Percentiles rank a stretch among this genome's conserved stretches.
Evolutionary conservation across 805 yeast genomes (phyloP).

Genomic region (Metschnikowia borealis): DNA sequence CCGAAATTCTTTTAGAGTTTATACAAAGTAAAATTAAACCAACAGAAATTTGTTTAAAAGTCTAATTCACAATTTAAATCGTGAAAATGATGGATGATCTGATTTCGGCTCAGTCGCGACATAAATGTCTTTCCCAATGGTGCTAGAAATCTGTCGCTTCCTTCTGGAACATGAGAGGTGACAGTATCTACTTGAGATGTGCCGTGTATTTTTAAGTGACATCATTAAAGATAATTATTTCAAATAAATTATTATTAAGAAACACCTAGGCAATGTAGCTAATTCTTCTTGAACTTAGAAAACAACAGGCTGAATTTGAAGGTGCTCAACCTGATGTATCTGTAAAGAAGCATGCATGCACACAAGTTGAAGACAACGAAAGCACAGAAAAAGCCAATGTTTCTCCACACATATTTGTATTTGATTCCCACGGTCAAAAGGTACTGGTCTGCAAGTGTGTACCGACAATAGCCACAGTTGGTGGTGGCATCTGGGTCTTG

Average conservation of each 20-base stretch:
- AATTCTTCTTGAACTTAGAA: slow-evolving; percentile 2
- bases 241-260: not conserved
- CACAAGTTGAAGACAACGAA: slow-evolving; percentile 13
- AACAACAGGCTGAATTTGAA: not conserved
- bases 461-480: slow-evolving; percentile 12
- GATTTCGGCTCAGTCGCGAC: not conserved
- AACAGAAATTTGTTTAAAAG: not conserved
- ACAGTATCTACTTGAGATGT: too few species aligned
- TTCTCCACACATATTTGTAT: slow-evolving; percentile 14
- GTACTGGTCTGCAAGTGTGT: slow-evolving; percentile 10
- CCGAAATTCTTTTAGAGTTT: too few species aligned
- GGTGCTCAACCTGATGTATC: slow-evolving; percentile 10
- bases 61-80: not conserved
- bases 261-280: not conserved
- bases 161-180: too few species aligned
- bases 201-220: too few species aligned
- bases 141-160: too few species aligned
- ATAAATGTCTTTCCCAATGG: not conserved
- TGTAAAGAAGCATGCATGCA: slow-evolving; percentile 13
- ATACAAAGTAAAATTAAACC: too few species aligned
- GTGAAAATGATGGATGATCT: not conserved
- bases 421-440: slow-evolving; percentile 9
- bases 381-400: slow-evolving; percentile 13
- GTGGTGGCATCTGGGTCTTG: slow-evolving; percentile 10
- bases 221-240: too few species aligned